Conservation (phyloP, 179 eudicot species). For the Patellifolia procumbens region DNA sequence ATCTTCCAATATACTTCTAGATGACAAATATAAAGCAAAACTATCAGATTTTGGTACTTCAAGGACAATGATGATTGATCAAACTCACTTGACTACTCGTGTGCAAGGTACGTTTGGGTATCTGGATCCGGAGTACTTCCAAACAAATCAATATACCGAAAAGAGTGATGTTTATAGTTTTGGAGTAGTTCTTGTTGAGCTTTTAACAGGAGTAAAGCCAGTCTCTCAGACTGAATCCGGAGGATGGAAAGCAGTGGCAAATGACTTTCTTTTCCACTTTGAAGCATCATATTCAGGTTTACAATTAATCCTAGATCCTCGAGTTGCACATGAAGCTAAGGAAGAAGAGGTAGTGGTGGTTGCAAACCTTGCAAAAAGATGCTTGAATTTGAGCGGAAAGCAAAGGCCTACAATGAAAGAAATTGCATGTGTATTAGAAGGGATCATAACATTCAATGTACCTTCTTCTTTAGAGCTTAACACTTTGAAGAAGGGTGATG, state of each 20-base stretch:
- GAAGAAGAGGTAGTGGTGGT: conserved; percentile 16
- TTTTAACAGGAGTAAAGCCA: conserved; percentile 21
- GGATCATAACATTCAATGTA: conserved; percentile 18
- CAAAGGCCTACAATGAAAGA: conserved; percentile 30
- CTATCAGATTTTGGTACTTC: too few relatives aligned
- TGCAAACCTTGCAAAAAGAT: conserved; percentile 19
- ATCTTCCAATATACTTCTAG: too few relatives aligned
- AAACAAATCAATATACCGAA: conserved; percentile 27
- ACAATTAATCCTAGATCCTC: conserved; percentile 21
- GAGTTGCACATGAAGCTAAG: conserved; percentile 12
- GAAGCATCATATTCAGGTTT: too few relatives aligned
- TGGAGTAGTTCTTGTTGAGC: conserved; percentile 25
- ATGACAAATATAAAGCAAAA: too few relatives aligned
- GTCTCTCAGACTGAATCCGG: conserved; percentile 9
- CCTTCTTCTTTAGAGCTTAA: not conserved
- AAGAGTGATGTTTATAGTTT: conserved; percentile 31
- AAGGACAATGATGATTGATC: too few relatives aligned
- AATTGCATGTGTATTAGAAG: conserved; percentile 23
- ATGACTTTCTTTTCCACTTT: conserved; percentile 14
- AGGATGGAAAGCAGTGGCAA: conserved; percentile 23
- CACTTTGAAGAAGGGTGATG: not conserved
- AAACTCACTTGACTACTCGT: too few relatives aligned
- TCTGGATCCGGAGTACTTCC: conserved; percentile 29
- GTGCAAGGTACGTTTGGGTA: conserved; percentile 29
- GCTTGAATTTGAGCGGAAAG: too few relatives aligned